Evolutionary conservation across 179 eudicot genomes (phyloP), one percentile per base, ranked within the genome.

Genomic region (Silene noctiflora): DNA sequence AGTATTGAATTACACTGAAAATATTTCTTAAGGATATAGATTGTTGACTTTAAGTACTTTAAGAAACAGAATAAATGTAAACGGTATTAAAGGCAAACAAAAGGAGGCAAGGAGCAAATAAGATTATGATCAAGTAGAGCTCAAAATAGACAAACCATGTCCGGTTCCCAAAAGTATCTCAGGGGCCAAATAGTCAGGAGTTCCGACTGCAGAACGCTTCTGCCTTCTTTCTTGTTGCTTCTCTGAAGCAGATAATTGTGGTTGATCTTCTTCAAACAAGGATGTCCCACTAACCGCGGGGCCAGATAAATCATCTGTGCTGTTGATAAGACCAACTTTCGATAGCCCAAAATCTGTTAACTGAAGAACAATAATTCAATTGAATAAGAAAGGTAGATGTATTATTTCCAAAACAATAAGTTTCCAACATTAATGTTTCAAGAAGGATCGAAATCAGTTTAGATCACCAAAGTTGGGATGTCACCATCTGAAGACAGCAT

Each of bases 141-240:
- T 77, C 22, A 68, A 58, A 58, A 7, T 44, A 60, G 60, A 83
- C 98, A 60, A 81, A 96, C 99, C 99, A 78, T 96, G 99, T 80
- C 98, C 99, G 25, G 97, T 96, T 84, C 99, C 99, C 83, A 96
- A 84, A 77, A 96, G 96, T 81, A 95, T 95, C 83, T 95, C 99
- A 16, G 99, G 99, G 69, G 99, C 99, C 97, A 95, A 88, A 84
- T 95, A 96, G 80, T 96, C 99, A 71, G 99, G 99, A 56, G 99
- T 96, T 75, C 99, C 99, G 67, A 96, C 99, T 73, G 99, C 99
- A 81, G 99, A 96, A 46, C 99, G 97, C 74, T 91, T 96, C 78
- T 91, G 88, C 73, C 92, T 87, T 87, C 92, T 85, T 80, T 93
- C 97, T 78, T 84, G 88, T 63, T 95, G 97, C 82, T 83, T 85